These are phyloP conservation scores for Russula sp. DNA, from an alignment of 768 basidiomycete genomes.

Conservation along the genomic window DNA sequence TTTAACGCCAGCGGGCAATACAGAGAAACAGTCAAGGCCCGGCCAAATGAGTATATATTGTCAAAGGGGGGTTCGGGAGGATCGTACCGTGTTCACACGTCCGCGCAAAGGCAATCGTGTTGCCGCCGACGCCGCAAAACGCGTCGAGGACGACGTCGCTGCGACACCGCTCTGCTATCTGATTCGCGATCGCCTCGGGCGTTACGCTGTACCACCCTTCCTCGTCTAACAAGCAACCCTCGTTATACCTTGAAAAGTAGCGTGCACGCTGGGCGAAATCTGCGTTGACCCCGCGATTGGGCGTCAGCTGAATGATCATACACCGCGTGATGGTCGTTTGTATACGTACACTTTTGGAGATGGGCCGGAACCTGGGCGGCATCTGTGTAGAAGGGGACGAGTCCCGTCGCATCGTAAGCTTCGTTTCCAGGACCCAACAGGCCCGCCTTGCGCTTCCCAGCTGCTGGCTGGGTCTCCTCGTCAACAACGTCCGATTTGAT, in stretches of 20 bases:
- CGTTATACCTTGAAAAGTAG: slow-evolving; percentile 70
- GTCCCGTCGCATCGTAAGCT: slow-evolving; percentile 50
- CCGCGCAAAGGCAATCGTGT: slow-evolving; percentile 93
- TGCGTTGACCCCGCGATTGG: slow-evolving; percentile 26
- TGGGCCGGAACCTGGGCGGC: slow-evolving; percentile 64
- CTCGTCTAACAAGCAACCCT: slow-evolving; percentile 82
- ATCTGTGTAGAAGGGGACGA: slow-evolving; percentile 65
- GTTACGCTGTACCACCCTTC: slow-evolving; percentile 99
- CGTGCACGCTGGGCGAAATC: slow-evolving; percentile 83
- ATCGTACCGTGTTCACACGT: slow-evolving; percentile 87
- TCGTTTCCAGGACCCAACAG: slow-evolving; percentile 17
- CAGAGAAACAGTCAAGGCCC: no score
- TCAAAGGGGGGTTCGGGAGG: not conserved
- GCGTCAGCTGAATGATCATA: not conserved
- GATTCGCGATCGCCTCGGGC: slow-evolving; percentile 84
- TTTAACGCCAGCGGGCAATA: no score
- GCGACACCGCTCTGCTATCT: slow-evolving; percentile 89
- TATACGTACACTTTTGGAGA: slow-evolving; percentile 71
- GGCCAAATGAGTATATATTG: not conserved
- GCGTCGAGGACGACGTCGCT: slow-evolving; percentile 83
- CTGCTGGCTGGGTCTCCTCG: not conserved
- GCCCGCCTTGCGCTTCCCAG: slow-evolving; percentile 2
- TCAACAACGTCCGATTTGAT: not conserved
- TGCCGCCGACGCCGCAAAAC: slow-evolving; percentile 97
- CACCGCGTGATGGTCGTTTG: no score